Evolutionary conservation across 495 filamentous ascomycete genomes (phyloP).

Genomic region (Xylaria bambusicola): DNA sequence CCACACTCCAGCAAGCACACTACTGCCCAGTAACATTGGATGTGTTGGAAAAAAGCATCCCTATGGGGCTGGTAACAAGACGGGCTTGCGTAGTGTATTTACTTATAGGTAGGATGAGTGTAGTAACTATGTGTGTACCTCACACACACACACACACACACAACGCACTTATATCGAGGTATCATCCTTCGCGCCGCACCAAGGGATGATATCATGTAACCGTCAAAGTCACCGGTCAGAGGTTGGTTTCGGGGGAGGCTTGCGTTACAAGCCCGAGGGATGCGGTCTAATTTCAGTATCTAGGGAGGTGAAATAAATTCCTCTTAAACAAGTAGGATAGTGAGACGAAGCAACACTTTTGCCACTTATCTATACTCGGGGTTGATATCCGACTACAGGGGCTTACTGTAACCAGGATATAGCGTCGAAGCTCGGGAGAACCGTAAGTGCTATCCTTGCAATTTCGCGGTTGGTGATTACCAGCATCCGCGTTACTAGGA

Average conservation of each 20-base stretch:
- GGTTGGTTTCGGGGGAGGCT: not conserved
- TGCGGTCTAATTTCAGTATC: slow-evolving; percentile 13
- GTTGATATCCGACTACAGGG: slow-evolving; percentile 13
- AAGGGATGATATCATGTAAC: slow-evolving; percentile 7
- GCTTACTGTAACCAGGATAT: slow-evolving; percentile 15
- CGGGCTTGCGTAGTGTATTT: too few species aligned
- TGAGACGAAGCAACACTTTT: not conserved
- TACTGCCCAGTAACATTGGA: too few species aligned
- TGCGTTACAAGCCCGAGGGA: slow-evolving; percentile 13
- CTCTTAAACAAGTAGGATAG: not conserved
- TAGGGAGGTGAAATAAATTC: slow-evolving; percentile 10
- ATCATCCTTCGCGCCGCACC: slow-evolving; percentile 10
- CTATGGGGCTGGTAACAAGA: slow-evolving; percentile 4
- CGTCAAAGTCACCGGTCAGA: not conserved
- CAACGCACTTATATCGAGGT: not conserved
- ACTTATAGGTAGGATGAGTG: too few species aligned
- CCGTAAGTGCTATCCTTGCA: slow-evolving; percentile 4
- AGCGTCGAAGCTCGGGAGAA: slow-evolving; percentile 7
- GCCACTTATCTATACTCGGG: too few species aligned
- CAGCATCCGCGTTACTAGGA: slow-evolving; percentile 1
- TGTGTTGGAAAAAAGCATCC: not conserved
- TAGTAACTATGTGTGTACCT: too few species aligned
- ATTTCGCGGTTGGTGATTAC: slow-evolving; percentile 11
- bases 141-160: too few species aligned
- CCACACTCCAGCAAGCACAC: too few species aligned